These are phyloP conservation scores for Chlamydomonas reinhardtii DNA, from an alignment of 163 green algal genomes.

Conservation along the genomic window DNA sequence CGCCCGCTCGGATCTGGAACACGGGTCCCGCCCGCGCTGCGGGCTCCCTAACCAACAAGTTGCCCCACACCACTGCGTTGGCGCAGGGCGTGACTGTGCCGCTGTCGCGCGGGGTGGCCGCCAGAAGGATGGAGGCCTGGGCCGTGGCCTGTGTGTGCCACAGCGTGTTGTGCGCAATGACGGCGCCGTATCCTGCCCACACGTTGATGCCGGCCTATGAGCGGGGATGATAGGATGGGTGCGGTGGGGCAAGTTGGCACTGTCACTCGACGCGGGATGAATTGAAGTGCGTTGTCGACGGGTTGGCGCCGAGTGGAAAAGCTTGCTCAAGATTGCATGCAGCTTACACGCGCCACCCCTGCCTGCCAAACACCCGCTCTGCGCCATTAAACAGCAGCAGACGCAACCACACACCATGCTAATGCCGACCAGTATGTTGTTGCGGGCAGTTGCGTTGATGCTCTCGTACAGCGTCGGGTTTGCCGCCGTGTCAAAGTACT, in stretches of 20 bases:
- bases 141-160: conserved; percentile 29
- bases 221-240: too few relatives aligned
- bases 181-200: conserved; percentile 17
- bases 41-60: conserved; percentile 22
- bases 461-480: conserved; percentile 33
- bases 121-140: conserved; percentile 24
- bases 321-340: not conserved
- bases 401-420: too few relatives aligned
- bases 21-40: conserved; percentile 29
- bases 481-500: conserved; percentile 41
- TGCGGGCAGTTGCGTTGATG: conserved; percentile 32
- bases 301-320: too few relatives aligned
- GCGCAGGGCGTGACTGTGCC: not conserved
- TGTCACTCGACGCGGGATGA: too few relatives aligned
- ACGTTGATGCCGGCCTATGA: conserved; percentile 43
- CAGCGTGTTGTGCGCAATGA: conserved; percentile 46
- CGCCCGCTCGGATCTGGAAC: conserved; percentile 26
- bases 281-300: too few relatives aligned
- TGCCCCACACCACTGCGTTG: conserved; percentile 27
- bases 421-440: conserved; percentile 38
- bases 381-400: too few relatives aligned
- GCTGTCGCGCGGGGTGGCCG: too few relatives aligned
- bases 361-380: too few relatives aligned
- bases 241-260: not conserved
- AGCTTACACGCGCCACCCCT: too few relatives aligned